These are phyloP conservation scores for Jackrogersella multiformis DNA, from an alignment of 495 filamentous ascomycete species.

Conservation along the genomic window DNA sequence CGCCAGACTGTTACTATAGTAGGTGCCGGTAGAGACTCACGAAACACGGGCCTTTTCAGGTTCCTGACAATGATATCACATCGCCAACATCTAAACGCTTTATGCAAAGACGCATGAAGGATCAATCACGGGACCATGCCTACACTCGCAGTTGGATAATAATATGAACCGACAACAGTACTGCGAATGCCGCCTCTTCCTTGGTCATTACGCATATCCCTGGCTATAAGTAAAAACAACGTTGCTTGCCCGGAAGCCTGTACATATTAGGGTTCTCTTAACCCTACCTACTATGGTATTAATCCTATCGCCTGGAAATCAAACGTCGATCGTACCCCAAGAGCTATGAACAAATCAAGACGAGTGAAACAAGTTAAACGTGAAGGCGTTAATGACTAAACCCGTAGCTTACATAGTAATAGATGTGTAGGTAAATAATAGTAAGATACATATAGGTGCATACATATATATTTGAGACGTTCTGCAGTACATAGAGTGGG, in stretches of 20 bases:
- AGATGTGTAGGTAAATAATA: too few relatives aligned
- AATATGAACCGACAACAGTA: conserved; percentile 13
- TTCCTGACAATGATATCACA: neutral
- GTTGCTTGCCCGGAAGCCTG: conserved; percentile 4
- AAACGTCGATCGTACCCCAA: conserved; percentile 27
- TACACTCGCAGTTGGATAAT: conserved; percentile 15
- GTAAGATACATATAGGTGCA: conserved; percentile 13
- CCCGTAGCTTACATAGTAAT: too few relatives aligned
- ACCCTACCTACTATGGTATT: too few relatives aligned
- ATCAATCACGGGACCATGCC: conserved; percentile 36
- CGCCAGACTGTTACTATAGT: neutral
- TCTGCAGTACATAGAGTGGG: conserved; percentile 24
- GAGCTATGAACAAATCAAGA: conserved; percentile 3
- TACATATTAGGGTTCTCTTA: conserved; percentile 7
- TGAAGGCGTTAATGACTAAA: too few relatives aligned
- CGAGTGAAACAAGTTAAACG: conserved; percentile 19
- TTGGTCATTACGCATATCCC: conserved; percentile 18
- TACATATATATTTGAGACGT: conserved; percentile 1
- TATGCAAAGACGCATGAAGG: conserved; percentile 36
- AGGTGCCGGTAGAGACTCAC: conserved; percentile 17
- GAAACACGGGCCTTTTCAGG: neutral
- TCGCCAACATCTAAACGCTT: conserved; percentile 5
- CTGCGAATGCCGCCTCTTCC: neutral
- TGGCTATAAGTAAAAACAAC: conserved; percentile 2
- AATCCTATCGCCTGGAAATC: conserved; percentile 9